Evolutionary conservation across 495 filamentous ascomycete genomes (phyloP).

Genomic region (Darksidea phi): DNA sequence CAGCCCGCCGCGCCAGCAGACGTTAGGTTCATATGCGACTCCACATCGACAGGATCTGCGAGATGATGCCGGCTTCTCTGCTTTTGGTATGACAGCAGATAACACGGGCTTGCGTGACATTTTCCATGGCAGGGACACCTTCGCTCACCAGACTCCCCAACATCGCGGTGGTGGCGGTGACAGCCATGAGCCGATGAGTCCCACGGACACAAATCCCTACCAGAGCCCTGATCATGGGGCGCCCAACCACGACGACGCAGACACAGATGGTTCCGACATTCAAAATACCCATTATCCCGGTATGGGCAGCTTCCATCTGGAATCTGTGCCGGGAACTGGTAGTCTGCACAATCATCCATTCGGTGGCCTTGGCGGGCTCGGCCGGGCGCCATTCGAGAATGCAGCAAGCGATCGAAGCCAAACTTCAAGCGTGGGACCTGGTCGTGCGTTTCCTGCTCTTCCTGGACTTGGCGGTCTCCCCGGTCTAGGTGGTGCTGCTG

Average conservation of each 20-base stretch:
- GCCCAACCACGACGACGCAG: conserved; percentile 64
- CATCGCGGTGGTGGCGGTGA: conserved; percentile 53
- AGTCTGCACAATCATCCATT: conserved; percentile 21
- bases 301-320: conserved; percentile 55
- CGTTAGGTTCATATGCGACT: conserved; percentile 51
- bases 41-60: conserved; percentile 56
- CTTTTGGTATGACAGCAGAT: conserved; percentile 79
- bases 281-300: conserved; percentile 58
- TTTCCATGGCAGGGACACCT: conserved; percentile 58
- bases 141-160: conserved; percentile 57
- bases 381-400: conserved; percentile 57
- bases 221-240: conserved; percentile 87
- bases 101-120: conserved; percentile 66
- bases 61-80: conserved; percentile 54
- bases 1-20: conserved; percentile 55
- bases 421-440: conserved; percentile 76
- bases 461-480: conserved; percentile 61
- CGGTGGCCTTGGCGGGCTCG: conserved; percentile 44
- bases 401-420: conserved; percentile 76
- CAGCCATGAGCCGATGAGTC: conserved; percentile 70
- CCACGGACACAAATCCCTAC: conserved; percentile 97
- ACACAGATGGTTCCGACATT: conserved; percentile 59
- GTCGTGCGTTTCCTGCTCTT: conserved; percentile 66
- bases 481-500: conserved; percentile 56
- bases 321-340: conserved; percentile 36